Evolutionary conservation across 345 rosid genomes (phyloP).

Genomic region (Salix exigua): DNA sequence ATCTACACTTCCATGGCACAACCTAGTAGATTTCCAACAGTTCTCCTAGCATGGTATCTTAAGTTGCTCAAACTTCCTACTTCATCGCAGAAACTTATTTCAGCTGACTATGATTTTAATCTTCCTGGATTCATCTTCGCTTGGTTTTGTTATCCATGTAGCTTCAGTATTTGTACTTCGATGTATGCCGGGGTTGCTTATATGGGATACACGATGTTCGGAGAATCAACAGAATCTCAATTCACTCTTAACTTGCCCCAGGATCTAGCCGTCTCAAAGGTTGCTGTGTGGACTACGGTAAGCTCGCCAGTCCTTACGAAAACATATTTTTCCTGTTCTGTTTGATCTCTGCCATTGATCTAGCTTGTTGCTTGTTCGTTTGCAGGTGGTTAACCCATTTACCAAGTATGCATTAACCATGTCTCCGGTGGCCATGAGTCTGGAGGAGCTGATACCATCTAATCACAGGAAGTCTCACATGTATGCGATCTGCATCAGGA

Average conservation of each 20-base stretch:
- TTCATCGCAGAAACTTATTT: neutral
- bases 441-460: slow-evolving; percentile 84
- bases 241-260: slow-evolving; percentile 90
- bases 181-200: slow-evolving; percentile 83
- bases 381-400: slow-evolving; percentile 91
- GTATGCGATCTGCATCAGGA: slow-evolving; percentile 64
- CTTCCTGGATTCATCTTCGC: neutral
- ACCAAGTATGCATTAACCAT: slow-evolving; percentile 96
- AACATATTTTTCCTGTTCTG: neutral
- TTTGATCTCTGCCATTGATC: neutral
- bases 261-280: slow-evolving; percentile 78
- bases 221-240: slow-evolving; percentile 68
- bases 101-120: neutral
- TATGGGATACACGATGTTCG: slow-evolving; percentile 91
- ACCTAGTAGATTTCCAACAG: slow-evolving; percentile 63
- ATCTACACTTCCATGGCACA: slow-evolving; percentile 90
- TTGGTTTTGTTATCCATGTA: slow-evolving; percentile 20
- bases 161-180: slow-evolving; percentile 64
- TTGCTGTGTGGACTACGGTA: slow-evolving; percentile 96
- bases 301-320: slow-evolving; percentile 2
- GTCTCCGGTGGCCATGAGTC: slow-evolving; percentile 91
- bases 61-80: neutral
- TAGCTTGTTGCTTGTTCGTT: slow-evolving; percentile 7
- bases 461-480: slow-evolving; percentile 50
- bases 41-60: slow-evolving; percentile 66